Evolutionary conservation across 345 rosid genomes (phyloP).

Genomic region (Salix brachista): DNA sequence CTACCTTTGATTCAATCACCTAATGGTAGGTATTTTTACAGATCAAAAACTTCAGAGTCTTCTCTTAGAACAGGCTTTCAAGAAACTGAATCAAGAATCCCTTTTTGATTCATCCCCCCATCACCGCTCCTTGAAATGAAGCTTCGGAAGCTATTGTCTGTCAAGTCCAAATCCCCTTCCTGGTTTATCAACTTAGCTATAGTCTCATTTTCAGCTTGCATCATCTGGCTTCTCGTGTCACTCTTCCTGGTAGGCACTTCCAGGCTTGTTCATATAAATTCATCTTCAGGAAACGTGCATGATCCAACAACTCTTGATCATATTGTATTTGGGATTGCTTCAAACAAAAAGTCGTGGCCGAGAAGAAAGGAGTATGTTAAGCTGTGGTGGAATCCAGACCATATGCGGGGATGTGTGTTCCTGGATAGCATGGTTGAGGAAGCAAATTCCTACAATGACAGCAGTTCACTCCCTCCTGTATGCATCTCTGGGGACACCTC

Average conservation of each 20-base stretch:
- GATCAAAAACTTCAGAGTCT: neutral
- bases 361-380: slow-evolving; percentile 52
- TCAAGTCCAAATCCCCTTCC: slow-evolving; percentile 34
- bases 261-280: slow-evolving; percentile 19
- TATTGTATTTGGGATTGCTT: slow-evolving; percentile 66
- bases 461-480: slow-evolving; percentile 48
- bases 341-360: slow-evolving; percentile 52
- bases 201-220: slow-evolving; percentile 34
- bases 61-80: neutral
- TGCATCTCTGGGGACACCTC: slow-evolving; percentile 75
- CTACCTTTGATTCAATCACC: slow-evolving; percentile 14
- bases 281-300: slow-evolving; percentile 21
- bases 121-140: slow-evolving; percentile 32
- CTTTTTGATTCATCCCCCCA: neutral
- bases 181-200: slow-evolving; percentile 37
- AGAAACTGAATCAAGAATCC: neutral
- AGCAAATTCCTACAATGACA: slow-evolving; percentile 10
- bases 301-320: slow-evolving; percentile 44
- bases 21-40: neutral
- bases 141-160: slow-evolving; percentile 4
- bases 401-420: slow-evolving; percentile 75
- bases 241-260: slow-evolving; percentile 37
- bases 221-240: slow-evolving; percentile 44
- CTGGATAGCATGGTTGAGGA: slow-evolving; percentile 38
- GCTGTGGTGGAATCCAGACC: slow-evolving; percentile 67